Conservation (phyloP, 371 early-diverging fungal species). For the Funneliformis caledonium region DNA sequence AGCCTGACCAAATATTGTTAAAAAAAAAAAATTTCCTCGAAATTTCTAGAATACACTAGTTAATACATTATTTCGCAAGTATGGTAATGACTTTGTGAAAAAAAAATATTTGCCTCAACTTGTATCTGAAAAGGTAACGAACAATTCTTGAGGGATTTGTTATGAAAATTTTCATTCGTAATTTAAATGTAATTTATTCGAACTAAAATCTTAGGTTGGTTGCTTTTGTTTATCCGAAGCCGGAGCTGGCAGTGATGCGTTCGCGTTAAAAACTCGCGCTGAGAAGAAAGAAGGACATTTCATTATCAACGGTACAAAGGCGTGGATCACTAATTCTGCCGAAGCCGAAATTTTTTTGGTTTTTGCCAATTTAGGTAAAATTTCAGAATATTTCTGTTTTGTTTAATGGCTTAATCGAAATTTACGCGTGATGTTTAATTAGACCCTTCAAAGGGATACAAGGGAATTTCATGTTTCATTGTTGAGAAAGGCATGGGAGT, state of each 20-base stretch:
- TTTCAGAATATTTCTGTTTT: not conserved
- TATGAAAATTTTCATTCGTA: not conserved
- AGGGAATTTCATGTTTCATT: slow-evolving; percentile 98
- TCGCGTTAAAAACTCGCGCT: slow-evolving; percentile 93
- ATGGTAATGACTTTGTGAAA: slow-evolving; percentile 78
- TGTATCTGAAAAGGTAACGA: slow-evolving; percentile 69
- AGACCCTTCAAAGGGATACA: slow-evolving; percentile 93
- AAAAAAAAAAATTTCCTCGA: not conserved
- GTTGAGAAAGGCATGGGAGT: slow-evolving; percentile 96
- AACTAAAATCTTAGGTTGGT: slow-evolving; percentile 64
- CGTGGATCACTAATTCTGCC: slow-evolving; percentile 90
- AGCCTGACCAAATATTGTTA: too few species aligned
- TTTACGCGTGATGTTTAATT: slow-evolving; percentile 23
- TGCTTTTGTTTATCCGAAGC: slow-evolving; percentile 96
- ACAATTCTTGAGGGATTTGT: not conserved
- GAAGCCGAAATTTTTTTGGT: slow-evolving; percentile 97
- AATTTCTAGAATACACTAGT: slow-evolving; percentile 85
- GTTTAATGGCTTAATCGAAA: not conserved
- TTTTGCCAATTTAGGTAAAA: slow-evolving; percentile 85
- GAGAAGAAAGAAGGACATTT: slow-evolving; percentile 91
- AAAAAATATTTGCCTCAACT: slow-evolving; percentile 84
- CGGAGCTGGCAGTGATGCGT: slow-evolving; percentile 94
- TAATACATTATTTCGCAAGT: slow-evolving; percentile 91
- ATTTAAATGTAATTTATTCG: not conserved
- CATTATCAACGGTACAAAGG: slow-evolving; percentile 89